Conservation (phyloP, 2,329 filamentous ascomycete species). For the Cytospora paraplurivora region DNA sequence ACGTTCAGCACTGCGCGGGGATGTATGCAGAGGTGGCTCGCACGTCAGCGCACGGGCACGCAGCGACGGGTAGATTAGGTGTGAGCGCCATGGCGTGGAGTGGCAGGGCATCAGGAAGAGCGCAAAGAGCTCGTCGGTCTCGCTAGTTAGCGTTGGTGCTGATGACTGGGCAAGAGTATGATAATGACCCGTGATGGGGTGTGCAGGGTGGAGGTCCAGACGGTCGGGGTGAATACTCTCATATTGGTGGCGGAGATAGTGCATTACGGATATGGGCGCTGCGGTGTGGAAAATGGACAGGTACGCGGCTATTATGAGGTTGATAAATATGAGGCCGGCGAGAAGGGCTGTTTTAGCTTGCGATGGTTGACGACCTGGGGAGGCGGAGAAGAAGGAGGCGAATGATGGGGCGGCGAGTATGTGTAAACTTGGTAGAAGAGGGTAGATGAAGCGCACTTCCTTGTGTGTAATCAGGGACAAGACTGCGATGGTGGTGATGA, state of each 20-base stretch:
- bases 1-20: constrained; percentile 62
- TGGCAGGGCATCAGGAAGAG: constrained; percentile 96
- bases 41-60: constrained; percentile 84
- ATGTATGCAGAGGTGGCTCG: constrained; percentile 77
- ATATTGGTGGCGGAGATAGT: constrained; percentile 75
- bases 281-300: constrained; percentile 77
- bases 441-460: constrained; percentile 96
- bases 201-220: constrained; percentile 37
- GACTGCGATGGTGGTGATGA: constrained; percentile 59
- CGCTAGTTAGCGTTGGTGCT: constrained; percentile 32
- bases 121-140: constrained; percentile 57
- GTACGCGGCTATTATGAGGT: constrained; percentile 73
- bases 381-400: constrained; percentile 60
- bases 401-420: constrained; percentile 72
- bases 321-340: constrained; percentile 61
- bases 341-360: constrained; percentile 56
- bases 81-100: constrained; percentile 90
- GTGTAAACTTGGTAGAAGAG: constrained; percentile 83
- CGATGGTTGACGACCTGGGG: constrained; percentile 34
- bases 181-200: constrained; percentile 19
- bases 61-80: constrained; percentile 75
- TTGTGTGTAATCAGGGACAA: constrained; percentile 89
- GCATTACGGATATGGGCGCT: constrained; percentile 73
- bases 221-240: constrained; percentile 55
- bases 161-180: constrained; percentile 34